These are phyloP conservation scores for Reutealis trisperma DNA, from an alignment of 345 rosid genomes.

Conservation along the genomic window DNA sequence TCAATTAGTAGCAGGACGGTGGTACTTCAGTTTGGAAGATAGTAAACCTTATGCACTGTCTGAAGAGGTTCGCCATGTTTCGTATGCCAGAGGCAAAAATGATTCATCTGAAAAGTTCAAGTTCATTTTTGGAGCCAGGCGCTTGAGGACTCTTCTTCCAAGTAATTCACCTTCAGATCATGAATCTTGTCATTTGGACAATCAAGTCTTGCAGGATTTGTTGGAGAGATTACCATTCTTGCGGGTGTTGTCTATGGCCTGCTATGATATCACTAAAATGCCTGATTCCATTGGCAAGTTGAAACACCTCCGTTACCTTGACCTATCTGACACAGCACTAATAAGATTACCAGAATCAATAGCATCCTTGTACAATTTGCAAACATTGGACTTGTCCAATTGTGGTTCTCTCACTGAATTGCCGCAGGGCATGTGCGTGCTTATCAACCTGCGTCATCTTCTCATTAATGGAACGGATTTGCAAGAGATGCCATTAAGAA, in stretches of 20 bases:
- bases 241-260: constrained; percentile 6
- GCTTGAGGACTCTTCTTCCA: background rate
- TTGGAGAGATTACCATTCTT: background rate
- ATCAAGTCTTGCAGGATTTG: background rate
- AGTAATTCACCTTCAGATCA: background rate
- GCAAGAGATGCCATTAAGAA: background rate
- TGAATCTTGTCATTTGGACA: background rate
- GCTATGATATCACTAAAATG: background rate
- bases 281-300: constrained; percentile 4
- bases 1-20: background rate
- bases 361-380: background rate
- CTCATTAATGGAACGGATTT: background rate
- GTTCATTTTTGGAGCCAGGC: background rate
- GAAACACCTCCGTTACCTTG: constrained; percentile 5
- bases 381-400: background rate
- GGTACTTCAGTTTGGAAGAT: background rate
- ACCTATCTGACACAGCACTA: background rate
- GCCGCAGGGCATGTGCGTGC: background rate
- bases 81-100: background rate
- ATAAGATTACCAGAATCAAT: constrained; percentile 3
- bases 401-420: background rate
- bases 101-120: background rate
- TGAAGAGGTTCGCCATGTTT: background rate
- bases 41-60: background rate
- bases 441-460: constrained; percentile 6